phyloP scores from a whole-genome alignment of 192 early-diverging fungal species.

The Umbelopsis vinacea region DNA sequence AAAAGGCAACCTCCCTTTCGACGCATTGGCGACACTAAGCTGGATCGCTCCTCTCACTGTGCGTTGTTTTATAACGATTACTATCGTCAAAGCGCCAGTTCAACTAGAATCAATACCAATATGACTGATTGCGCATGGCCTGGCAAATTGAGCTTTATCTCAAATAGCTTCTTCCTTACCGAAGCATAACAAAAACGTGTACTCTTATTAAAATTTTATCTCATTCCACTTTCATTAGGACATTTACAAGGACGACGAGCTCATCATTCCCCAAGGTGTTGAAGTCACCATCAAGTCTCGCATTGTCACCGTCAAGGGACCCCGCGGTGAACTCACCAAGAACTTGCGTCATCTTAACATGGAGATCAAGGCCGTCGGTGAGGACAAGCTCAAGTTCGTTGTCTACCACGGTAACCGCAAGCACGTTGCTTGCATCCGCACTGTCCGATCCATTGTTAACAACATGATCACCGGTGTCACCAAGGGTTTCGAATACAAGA shows the following conservation, averaged over 20 bases:
- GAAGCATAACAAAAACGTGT: no score
- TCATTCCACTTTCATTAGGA: conserved; percentile 52
- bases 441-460: conserved; percentile 91
- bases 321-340: conserved; percentile 88
- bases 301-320: conserved; percentile 84
- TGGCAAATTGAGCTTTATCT: no score
- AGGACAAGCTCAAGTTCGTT: conserved; percentile 79
- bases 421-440: conserved; percentile 98
- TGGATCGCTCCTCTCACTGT: no score
- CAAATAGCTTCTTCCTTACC: no score
- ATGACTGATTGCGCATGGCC: no score
- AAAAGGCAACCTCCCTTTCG: no score
- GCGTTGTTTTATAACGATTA: no score
- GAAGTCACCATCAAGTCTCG: conserved; percentile 89
- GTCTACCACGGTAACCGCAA: conserved; percentile 97
- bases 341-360: conserved; percentile 93
- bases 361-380: conserved; percentile 76
- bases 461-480: conserved; percentile 99
- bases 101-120: no score
- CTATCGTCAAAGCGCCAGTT: no score
- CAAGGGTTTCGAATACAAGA: conserved; percentile 99
- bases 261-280: conserved; percentile 90
- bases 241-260: conserved; percentile 88
- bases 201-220: background rate
- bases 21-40: no score